Evolutionary conservation across 2,329 filamentous ascomycete genomes (phyloP), one percentile per base, ranked within the genome.

Genomic region (Teratosphaeria nubilosa): DNA sequence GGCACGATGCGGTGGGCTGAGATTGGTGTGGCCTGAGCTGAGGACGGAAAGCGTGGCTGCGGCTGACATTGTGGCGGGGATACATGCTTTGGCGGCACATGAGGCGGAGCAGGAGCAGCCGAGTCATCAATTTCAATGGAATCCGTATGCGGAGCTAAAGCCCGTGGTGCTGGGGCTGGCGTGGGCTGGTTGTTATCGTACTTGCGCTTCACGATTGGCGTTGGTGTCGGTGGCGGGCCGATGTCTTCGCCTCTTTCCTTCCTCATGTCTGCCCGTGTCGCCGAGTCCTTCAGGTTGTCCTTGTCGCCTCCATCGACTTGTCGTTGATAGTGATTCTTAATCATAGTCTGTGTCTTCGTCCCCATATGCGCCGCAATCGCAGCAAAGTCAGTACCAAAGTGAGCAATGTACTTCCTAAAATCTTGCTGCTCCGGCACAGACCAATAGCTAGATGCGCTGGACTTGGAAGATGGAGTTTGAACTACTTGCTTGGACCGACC

Each of bases 331-430:
- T 79, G 75, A 66, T 80, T 80, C 66, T 79, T 79, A 78, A 88
- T 89, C 89, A 94, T 94, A n/a, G 88, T 87, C 58, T 86, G 82
- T 20, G 89, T 92, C 74, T 92, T 92, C 4, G 88, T 90, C 54
- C 86, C 86, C 86, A 94, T 91, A 66, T 90, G 84, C 55, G 79
- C 79, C 48, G 89, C 86, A 72, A 92, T 92, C 4, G 82, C 82
- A 54, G 77, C 76, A 83, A 88, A 94, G 69, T 94, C 88, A 16
- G 86, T 90, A 59, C 89, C 89, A 74, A 90, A 92, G 57, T 89
- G 82, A 55, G 79, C 81, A 53, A 94, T 77, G 59, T 90, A 79
- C 58, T 80, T 81, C 37, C 86, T 85, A 72, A 94, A 94, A 67
- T 91, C 88, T 53, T 81, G 86, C 57, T 86, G 81, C 73, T 94